phyloP scores from a whole-genome alignment of 2,329 filamentous ascomycete genomes.

The Alternaria sp. region DNA sequence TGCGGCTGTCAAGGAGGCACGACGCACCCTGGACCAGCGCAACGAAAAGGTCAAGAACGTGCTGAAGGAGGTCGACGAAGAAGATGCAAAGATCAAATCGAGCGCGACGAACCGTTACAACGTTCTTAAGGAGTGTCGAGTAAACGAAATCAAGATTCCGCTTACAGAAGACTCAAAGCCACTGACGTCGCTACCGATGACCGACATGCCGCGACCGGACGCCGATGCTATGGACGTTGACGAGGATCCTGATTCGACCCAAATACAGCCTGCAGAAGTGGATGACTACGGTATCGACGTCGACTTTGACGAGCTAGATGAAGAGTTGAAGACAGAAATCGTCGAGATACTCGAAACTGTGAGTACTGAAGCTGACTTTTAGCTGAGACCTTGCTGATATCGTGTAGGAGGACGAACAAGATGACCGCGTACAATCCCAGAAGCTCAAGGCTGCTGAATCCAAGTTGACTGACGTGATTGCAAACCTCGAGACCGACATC shows the following conservation, averaged over 20 bases:
- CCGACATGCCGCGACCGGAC: slow-evolving; percentile 77
- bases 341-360: slow-evolving; percentile 58
- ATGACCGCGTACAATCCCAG: slow-evolving; percentile 44
- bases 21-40: slow-evolving; percentile 81
- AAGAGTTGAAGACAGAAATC: slow-evolving; percentile 69
- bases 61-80: slow-evolving; percentile 75
- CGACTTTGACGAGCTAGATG: slow-evolving; percentile 82
- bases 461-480: slow-evolving; percentile 79
- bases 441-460: slow-evolving; percentile 66
- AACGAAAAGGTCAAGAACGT: slow-evolving; percentile 82
- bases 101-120: slow-evolving; percentile 85
- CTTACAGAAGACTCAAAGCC: slow-evolving; percentile 73
- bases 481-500: slow-evolving; percentile 76
- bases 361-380: slow-evolving; percentile 4
- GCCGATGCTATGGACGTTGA: slow-evolving; percentile 94
- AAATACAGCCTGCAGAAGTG: slow-evolving; percentile 65
- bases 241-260: slow-evolving; percentile 64
- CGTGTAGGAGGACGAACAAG: slow-evolving; percentile 70
- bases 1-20: slow-evolving; percentile 79
- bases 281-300: slow-evolving; percentile 93
- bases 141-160: slow-evolving; percentile 91
- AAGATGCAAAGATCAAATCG: slow-evolving; percentile 88
- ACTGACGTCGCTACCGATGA: slow-evolving; percentile 85
- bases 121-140: slow-evolving; percentile 85
- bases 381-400: slow-evolving; percentile 14